Evolutionary conservation across 148 eudicot species (phyloP), one percentile per base, ranked within the genome.

Genomic region (Amaranthus palmeri): DNA sequence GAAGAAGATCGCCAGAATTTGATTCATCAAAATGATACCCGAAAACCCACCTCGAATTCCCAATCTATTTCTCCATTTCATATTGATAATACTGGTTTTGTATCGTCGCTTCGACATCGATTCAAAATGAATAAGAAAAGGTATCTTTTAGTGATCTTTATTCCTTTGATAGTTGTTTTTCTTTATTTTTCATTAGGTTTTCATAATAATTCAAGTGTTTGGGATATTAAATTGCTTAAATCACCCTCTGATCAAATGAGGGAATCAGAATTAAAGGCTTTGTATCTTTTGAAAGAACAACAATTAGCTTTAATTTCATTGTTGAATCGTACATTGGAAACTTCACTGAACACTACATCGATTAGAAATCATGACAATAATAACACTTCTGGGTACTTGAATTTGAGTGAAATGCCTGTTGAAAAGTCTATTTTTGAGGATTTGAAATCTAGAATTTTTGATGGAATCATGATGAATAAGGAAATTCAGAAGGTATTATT

Each of bases 401-500:
- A 68, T 46, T 83, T 80, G 73, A 83, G 76, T 77, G 81, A 64
- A 54, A 54, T 73, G 78, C 36, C 65, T 10, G 77, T 59, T 10
- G 84, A 55, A 10, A 81, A 74, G 68, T 71, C 75, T 25, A 73
- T 68, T 73, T 74, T 80, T 36, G 87, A 84, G 67, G 88, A 82
- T 10, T 68, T 88, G 70, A 87, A 82, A 69, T 81, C 86, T 4
- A 50, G 49, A 10, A 44, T 92, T 52, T 68, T 81, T 72, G 80
- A 74, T 58, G 92, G 91, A 78, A 73, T 92, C 82, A 79, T 83
- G 47, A 48, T 87, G 74, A 92, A 92, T 76, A 88, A 84, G 77
- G 85, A 88, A 74, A 87, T 96, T 41, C 95, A 96, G 60, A 81
- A 90, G 78, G 87, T 78, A 59, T 57, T 96, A 8, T 71, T 96